Conservation (phyloP, 225 moss, liverwort and hornwort genomes). For the Physcomitrium patens region DNA sequence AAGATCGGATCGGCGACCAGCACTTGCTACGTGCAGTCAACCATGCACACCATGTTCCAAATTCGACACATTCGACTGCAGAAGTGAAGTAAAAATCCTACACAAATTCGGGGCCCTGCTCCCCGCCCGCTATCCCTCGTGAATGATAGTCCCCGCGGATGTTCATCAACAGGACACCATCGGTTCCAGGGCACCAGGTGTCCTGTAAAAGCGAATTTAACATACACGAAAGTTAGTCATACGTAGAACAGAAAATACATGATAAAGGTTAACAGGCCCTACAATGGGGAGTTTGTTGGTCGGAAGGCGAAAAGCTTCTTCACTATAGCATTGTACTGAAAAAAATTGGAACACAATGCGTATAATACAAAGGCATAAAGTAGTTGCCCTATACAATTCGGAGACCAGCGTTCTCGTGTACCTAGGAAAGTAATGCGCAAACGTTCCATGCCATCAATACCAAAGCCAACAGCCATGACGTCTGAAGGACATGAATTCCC, state of each 20-base stretch:
- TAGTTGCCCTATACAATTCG: conserved; percentile 47
- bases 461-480: conserved; percentile 32
- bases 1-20: too few species aligned
- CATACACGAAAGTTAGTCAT: not conserved
- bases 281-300: not conserved
- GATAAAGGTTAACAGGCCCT: conserved; percentile 9
- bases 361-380: conserved; percentile 39
- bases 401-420: conserved; percentile 21
- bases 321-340: conserved; percentile 28
- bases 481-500: conserved; percentile 40
- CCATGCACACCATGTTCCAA: too few species aligned
- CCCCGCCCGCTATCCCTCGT: too few species aligned
- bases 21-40: too few species aligned
- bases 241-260: conserved; percentile 26
- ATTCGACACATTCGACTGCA: too few species aligned
- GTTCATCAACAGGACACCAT: too few species aligned
- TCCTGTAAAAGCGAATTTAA: too few species aligned
- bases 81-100: too few species aligned
- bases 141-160: too few species aligned
- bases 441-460: conserved; percentile 11
- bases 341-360: conserved; percentile 25
- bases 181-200: too few species aligned
- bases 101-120: too few species aligned
- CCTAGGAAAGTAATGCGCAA: too few species aligned
- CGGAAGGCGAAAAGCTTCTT: conserved; percentile 28